Percentiles rank a stretch among this genome's conserved stretches.
Evolutionary conservation across 352 stramenopile species (phyloP).

Genomic region (Pythium folliculosum): DNA sequence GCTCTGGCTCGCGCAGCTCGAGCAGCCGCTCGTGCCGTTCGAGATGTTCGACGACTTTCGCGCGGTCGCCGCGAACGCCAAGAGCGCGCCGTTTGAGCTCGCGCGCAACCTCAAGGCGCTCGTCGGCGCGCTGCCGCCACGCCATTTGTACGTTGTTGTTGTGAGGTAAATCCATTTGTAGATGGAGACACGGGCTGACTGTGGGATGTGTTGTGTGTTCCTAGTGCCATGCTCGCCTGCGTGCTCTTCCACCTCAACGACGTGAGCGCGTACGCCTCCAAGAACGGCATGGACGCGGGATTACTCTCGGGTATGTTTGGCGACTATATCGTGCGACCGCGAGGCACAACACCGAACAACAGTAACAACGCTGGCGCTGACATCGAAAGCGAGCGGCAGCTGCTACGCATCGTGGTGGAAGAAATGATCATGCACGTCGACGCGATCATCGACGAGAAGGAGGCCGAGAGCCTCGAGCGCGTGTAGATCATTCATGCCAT

Average conservation of each 20-base stretch:
- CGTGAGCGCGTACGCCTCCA: constrained; percentile 72
- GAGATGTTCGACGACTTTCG: constrained; percentile 66
- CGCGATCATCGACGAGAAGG: constrained; percentile 72
- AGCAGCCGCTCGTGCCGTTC: constrained; percentile 66
- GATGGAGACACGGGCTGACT: background rate
- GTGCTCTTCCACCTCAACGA: constrained; percentile 85
- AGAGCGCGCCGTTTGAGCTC: constrained; percentile 52
- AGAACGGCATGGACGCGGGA: constrained; percentile 72
- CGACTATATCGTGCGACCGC: constrained; percentile 56
- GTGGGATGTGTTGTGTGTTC: background rate
- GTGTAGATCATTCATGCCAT: constrained; percentile 26
- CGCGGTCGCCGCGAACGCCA: constrained; percentile 42
- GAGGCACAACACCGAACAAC: background rate
- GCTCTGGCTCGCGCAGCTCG: constrained; percentile 65
- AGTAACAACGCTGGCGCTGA: background rate
- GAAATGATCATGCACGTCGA: constrained; percentile 80
- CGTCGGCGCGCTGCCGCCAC: constrained; percentile 54
- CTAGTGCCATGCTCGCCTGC: constrained; percentile 66
- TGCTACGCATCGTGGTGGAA: constrained; percentile 45
- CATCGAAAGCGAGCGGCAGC: constrained; percentile 18
- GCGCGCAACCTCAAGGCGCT: constrained; percentile 59
- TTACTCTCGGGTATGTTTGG: constrained; percentile 54
- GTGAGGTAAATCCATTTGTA: too few relatives aligned
- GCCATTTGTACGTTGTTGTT: constrained; percentile 54
- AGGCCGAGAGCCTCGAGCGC: constrained; percentile 53